These are phyloP conservation scores for Nidularia pulvinata DNA, from an alignment of 768 basidiomycete genomes.

Conservation along the genomic window DNA sequence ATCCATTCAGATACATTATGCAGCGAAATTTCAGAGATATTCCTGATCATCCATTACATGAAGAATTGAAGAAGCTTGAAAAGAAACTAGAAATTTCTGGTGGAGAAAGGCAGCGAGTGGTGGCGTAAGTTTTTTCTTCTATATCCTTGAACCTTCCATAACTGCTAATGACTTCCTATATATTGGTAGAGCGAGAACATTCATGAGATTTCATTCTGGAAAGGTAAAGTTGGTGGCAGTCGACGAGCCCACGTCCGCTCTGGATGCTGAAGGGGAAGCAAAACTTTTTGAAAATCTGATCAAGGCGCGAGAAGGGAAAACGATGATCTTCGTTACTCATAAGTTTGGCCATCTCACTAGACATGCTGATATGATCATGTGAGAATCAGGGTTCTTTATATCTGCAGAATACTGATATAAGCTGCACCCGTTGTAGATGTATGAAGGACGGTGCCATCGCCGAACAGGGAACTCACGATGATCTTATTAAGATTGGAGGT, in stretches of 20 bases:
- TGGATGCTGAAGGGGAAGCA: slow-evolving; percentile 53
- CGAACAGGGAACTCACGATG: slow-evolving; percentile 37
- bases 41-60: slow-evolving; percentile 17
- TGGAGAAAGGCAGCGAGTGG: slow-evolving; percentile 48
- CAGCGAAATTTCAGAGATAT: slow-evolving; percentile 27
- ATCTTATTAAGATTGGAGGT: slow-evolving; percentile 30
- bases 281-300: slow-evolving; percentile 39
- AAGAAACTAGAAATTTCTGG: slow-evolving; percentile 31
- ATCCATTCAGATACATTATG: slow-evolving; percentile 22
- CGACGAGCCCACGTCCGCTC: slow-evolving; percentile 59
- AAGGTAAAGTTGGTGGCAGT: slow-evolving; percentile 46
- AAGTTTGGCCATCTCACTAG: slow-evolving; percentile 48
- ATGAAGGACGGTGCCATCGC: slow-evolving; percentile 41
- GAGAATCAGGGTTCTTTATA: slow-evolving; percentile 12
- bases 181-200: slow-evolving; percentile 36
- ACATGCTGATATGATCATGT: slow-evolving; percentile 54
- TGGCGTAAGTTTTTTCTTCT: slow-evolving; percentile 35
- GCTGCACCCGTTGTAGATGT: slow-evolving; percentile 22
- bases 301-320: slow-evolving; percentile 40
- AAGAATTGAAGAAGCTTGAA: slow-evolving; percentile 16
- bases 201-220: slow-evolving; percentile 38
- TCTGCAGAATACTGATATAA: background rate
- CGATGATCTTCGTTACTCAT: slow-evolving; percentile 58
- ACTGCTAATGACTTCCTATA: no score
- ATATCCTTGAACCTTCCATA: no score